These are phyloP conservation scores for Picea glauca DNA, from an alignment of 75 land plant species.

Conservation along the genomic window DNA sequence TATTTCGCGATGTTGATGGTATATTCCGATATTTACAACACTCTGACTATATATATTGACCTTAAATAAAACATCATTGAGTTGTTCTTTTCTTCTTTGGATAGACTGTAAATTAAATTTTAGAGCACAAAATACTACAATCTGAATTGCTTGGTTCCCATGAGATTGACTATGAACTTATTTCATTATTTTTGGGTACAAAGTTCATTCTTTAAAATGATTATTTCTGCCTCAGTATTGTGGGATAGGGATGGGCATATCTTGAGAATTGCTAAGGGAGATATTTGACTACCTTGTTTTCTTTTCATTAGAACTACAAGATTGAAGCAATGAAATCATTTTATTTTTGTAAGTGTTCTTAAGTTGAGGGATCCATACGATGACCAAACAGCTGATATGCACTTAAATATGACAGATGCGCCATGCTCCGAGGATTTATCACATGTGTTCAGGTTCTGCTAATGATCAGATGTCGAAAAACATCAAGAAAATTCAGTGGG, in stretches of 20 bases:
- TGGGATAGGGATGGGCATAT: background rate
- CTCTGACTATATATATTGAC: too few relatives aligned
- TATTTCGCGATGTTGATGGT: too few relatives aligned
- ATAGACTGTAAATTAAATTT: too few relatives aligned
- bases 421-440: conserved; percentile 65
- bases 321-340: background rate
- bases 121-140: too few relatives aligned
- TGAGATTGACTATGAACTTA: too few relatives aligned
- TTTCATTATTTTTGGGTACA: too few relatives aligned
- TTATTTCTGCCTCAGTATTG: background rate
- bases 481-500: conserved; percentile 25
- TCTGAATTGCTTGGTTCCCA: too few relatives aligned
- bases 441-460: conserved; percentile 2
- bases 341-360: background rate
- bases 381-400: background rate
- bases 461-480: background rate
- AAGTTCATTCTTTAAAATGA: background rate
- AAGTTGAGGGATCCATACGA: background rate
- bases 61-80: too few relatives aligned
- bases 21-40: too few relatives aligned
- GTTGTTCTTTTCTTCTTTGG: too few relatives aligned
- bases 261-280: background rate
- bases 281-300: background rate
- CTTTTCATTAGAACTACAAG: background rate
- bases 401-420: conserved; percentile 33